A percentile compares a stretch with the other conserved stretches of the same genome.
Conservation (phyloP, 371 early-diverging fungal species). For the Mortierella sp. region DNA sequence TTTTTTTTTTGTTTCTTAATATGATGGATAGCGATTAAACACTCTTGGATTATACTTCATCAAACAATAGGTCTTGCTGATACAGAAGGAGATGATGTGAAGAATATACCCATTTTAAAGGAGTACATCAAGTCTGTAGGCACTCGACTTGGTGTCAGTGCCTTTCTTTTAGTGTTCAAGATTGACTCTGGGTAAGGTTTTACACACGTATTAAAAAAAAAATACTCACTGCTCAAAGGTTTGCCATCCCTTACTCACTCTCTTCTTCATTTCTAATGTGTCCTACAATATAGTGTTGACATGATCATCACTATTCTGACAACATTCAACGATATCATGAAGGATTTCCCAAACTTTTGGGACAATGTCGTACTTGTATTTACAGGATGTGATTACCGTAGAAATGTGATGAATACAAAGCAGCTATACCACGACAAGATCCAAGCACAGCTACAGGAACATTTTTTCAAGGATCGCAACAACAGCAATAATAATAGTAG, state of each 20-base stretch:
- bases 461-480: constrained; percentile 34
- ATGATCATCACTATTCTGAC: constrained; percentile 60
- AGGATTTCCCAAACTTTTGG: constrained; percentile 62
- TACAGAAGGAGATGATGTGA: constrained; percentile 61
- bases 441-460: constrained; percentile 35
- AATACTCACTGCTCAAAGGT: too few relatives aligned
- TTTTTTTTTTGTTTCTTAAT: too few relatives aligned
- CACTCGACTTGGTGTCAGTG: constrained; percentile 62
- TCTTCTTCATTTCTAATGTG: neutral
- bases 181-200: constrained; percentile 56
- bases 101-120: constrained; percentile 59
- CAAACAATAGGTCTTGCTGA: constrained; percentile 61
- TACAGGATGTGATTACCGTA: constrained; percentile 63
- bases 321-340: constrained; percentile 63
- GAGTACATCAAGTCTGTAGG: constrained; percentile 63
- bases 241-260: neutral
- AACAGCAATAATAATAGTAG: constrained; percentile 5
- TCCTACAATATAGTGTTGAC: constrained; percentile 38
- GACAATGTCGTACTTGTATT: constrained; percentile 66
- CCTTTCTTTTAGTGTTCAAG: constrained; percentile 65
- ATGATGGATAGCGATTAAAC: too few relatives aligned
- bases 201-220: too few relatives aligned
- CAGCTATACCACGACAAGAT: constrained; percentile 47
- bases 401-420: constrained; percentile 50
- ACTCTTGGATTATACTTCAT: neutral